Evolutionary conservation across 2,329 filamentous ascomycete genomes (phyloP).

Genomic region (Cordyceps farinosa): DNA sequence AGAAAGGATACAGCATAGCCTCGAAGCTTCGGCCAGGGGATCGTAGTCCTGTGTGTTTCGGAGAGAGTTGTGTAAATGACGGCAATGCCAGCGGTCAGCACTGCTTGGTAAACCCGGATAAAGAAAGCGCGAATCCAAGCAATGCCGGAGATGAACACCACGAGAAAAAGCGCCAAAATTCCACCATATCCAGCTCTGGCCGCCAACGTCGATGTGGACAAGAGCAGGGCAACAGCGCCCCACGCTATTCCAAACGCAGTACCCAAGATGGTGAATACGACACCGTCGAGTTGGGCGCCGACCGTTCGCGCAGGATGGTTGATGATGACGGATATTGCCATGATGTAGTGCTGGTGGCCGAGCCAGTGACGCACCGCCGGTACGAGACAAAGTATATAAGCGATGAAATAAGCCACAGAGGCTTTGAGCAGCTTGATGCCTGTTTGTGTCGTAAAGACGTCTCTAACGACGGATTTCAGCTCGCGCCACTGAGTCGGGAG

Average conservation of each 20-base stretch:
- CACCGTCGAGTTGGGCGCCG: slow-evolving; percentile 55
- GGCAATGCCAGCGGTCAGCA: slow-evolving; percentile 53
- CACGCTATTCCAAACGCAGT: slow-evolving; percentile 52
- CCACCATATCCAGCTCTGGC: slow-evolving; percentile 50
- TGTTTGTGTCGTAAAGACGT: slow-evolving; percentile 45
- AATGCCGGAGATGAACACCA: slow-evolving; percentile 49
- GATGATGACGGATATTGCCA: slow-evolving; percentile 53
- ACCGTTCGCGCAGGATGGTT: slow-evolving; percentile 56
- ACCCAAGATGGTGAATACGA: slow-evolving; percentile 50
- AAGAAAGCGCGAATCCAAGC: slow-evolving; percentile 54
- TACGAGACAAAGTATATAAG: slow-evolving; percentile 54
- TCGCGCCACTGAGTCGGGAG: slow-evolving; percentile 46
- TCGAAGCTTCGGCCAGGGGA: slow-evolving; percentile 49
- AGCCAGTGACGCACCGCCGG: slow-evolving; percentile 47
- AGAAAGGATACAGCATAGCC: slow-evolving; percentile 54
- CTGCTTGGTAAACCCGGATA: slow-evolving; percentile 52
- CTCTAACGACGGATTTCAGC: slow-evolving; percentile 36
- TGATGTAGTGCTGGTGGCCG: slow-evolving; percentile 52
- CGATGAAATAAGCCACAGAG: slow-evolving; percentile 54
- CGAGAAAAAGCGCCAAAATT: slow-evolving; percentile 52
- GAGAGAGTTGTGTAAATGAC: slow-evolving; percentile 52
- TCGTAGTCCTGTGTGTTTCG: slow-evolving; percentile 39
- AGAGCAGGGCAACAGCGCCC: slow-evolving; percentile 50
- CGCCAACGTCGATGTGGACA: slow-evolving; percentile 47
- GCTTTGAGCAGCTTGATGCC: slow-evolving; percentile 51